phyloP scores from a whole-genome alignment of 2,329 filamentous ascomycete species.

The Hypocrella siamensis region DNA sequence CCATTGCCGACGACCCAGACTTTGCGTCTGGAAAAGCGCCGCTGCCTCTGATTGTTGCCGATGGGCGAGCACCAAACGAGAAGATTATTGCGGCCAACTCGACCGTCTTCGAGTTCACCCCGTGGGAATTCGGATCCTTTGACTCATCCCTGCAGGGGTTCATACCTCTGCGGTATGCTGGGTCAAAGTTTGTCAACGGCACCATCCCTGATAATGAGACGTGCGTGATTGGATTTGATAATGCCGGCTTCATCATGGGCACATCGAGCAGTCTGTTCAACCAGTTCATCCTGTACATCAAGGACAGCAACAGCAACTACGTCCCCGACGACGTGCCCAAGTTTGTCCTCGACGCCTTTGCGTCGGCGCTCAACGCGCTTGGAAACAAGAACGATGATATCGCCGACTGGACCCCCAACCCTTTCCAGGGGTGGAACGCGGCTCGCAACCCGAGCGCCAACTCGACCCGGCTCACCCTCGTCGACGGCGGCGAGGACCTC shows the following conservation, averaged over 20 bases:
- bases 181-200: conserved; percentile 40
- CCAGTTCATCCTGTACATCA: conserved; percentile 51
- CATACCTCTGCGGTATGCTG: conserved; percentile 41
- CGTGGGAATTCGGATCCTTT: conserved; percentile 51
- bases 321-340: conserved; percentile 30
- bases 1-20: conserved; percentile 29
- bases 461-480: conserved; percentile 46
- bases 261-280: conserved; percentile 76
- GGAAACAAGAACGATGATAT: conserved; percentile 55
- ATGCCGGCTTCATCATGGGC: conserved; percentile 65
- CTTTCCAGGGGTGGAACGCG: conserved; percentile 35
- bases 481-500: conserved; percentile 66
- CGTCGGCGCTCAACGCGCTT: conserved; percentile 34
- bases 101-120: conserved; percentile 48
- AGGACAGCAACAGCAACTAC: conserved; percentile 27
- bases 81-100: conserved; percentile 34
- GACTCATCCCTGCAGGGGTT: conserved; percentile 45
- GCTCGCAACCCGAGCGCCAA: conserved; percentile 25
- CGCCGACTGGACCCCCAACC: conserved; percentile 52
- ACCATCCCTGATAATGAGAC: conserved; percentile 24
- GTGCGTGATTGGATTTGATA: conserved; percentile 54
- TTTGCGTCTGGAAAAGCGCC: conserved; percentile 27
- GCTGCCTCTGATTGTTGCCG: conserved; percentile 33
- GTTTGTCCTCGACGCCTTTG: conserved; percentile 28
- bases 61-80: conserved; percentile 28